Percentiles rank a stretch among this genome's conserved stretches.
Evolutionary conservation across 1,139 yeast species (phyloP).

Genomic region (Cylindricascospora bacillispora): DNA sequence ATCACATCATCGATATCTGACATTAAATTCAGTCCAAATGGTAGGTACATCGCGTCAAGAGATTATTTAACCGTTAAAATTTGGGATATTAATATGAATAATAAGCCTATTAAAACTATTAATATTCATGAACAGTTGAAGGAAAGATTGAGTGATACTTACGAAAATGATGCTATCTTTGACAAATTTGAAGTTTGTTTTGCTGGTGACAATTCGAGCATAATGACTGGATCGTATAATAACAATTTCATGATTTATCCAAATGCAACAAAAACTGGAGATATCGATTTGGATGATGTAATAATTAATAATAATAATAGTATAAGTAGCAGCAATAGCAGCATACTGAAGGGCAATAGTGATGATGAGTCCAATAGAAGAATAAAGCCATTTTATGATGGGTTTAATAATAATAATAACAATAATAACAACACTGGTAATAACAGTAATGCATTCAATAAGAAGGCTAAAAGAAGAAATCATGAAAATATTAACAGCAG

Average conservation of each 20-base stretch:
- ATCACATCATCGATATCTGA: slow-evolving; percentile 92
- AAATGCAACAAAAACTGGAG: slow-evolving; percentile 39
- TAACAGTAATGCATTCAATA: slow-evolving; percentile 1
- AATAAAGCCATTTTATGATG: too few relatives aligned
- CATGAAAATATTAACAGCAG: slow-evolving; percentile 3
- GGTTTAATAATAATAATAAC: slow-evolving; percentile 13
- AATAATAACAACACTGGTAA: slow-evolving; percentile 4
- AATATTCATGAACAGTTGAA: slow-evolving; percentile 92
- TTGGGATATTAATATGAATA: slow-evolving; percentile 98
- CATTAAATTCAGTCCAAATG: slow-evolving; percentile 84
- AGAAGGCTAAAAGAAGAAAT: too few relatives aligned
- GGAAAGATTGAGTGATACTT: slow-evolving; percentile 89
- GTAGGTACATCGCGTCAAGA: slow-evolving; percentile 86
- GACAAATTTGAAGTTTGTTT: slow-evolving; percentile 97
- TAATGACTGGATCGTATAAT: slow-evolving; percentile 96
- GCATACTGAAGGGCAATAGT: slow-evolving; percentile 5
- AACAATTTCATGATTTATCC: slow-evolving; percentile 97
- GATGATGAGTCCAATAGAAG: slow-evolving; percentile 5
- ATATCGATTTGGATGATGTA: slow-evolving; percentile 11
- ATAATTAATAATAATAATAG: slow-evolving; percentile 4
- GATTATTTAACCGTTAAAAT: slow-evolving; percentile 96
- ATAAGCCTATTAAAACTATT: slow-evolving; percentile 84
- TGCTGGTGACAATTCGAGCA: slow-evolving; percentile 82
- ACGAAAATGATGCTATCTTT: slow-evolving; percentile 96
- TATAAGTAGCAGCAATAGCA: slow-evolving; percentile 5